Evolutionary conservation across 148 eudicot genomes (phyloP).

Genomic region (Dianthus caryophyllus): DNA sequence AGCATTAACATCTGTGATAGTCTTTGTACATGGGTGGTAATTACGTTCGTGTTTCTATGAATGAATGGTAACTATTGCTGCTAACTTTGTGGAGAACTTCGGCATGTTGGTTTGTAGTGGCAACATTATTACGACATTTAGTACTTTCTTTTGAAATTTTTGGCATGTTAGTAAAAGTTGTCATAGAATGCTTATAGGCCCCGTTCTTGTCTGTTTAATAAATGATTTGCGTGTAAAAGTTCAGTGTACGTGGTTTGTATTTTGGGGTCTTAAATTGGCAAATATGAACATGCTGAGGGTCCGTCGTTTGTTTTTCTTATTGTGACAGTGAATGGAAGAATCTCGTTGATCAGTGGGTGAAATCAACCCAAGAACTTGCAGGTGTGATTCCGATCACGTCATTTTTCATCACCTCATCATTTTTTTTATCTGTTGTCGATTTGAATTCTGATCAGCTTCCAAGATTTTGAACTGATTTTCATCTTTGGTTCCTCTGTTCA

Average conservation of each 20-base stretch:
- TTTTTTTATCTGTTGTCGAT: background rate
- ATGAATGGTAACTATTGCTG: constrained; percentile 7
- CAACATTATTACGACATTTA: constrained; percentile 6
- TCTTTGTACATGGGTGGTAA: background rate
- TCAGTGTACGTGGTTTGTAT: too few species aligned
- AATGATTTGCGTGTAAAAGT: too few species aligned
- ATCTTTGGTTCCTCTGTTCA: background rate
- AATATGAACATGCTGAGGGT: background rate
- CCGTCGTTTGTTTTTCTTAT: background rate
- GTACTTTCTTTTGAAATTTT: constrained; percentile 2
- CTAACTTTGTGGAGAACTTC: constrained; percentile 2
- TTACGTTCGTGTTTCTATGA: background rate
- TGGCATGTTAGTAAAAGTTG: background rate
- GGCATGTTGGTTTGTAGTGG: constrained; percentile 11
- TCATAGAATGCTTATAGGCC: constrained; percentile 6
- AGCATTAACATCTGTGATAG: constrained; percentile 1
- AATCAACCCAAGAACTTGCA: constrained; percentile 44
- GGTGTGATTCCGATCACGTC: constrained; percentile 29
- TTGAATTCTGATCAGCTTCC: background rate
- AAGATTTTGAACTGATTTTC: background rate
- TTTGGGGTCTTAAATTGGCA: background rate
- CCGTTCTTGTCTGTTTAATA: background rate
- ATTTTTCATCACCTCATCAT: background rate
- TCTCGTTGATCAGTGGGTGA: constrained; percentile 72
- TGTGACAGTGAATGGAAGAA: constrained; percentile 66